Evolutionary conservation across 2,329 filamentous ascomycete species (phyloP).

Genomic region (Leptographium galeiforme): DNA sequence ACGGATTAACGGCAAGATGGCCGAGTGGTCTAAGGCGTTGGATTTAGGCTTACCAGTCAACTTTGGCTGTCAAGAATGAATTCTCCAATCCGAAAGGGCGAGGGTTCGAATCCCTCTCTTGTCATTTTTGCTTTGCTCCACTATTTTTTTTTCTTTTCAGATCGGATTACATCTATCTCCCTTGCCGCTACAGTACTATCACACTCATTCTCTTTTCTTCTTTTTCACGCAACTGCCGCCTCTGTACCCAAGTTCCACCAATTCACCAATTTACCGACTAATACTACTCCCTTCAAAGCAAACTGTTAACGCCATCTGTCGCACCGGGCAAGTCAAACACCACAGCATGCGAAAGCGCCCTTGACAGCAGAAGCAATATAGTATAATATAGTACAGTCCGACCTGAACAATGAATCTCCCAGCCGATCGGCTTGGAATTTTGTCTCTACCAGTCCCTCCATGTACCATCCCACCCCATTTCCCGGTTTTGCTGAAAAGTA

Average conservation of each 20-base stretch:
- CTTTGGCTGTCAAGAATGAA: not conserved
- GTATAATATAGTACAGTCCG: not conserved
- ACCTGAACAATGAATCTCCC: not conserved
- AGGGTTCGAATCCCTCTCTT: constrained; percentile 15
- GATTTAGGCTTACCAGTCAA: constrained; percentile 10
- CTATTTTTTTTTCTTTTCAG: not conserved
- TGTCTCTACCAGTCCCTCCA: not conserved
- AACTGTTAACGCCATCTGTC: not conserved
- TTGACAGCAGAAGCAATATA: not conserved
- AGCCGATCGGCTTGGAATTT: not conserved
- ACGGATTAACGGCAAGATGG: constrained; percentile 10
- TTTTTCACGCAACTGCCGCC: not conserved
- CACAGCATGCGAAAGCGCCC: not conserved
- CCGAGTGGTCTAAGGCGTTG: constrained; percentile 15
- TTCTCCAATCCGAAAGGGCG: constrained; percentile 14
- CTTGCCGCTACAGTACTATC: not conserved
- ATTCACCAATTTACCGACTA: not conserved
- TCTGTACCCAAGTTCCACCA: too few relatives aligned
- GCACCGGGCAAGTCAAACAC: not conserved
- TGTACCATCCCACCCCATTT: not conserved
- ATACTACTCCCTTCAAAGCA: not conserved
- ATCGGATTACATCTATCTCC: not conserved
- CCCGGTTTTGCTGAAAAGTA: not conserved
- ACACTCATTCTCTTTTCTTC: not conserved
- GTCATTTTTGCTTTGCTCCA: constrained; percentile 3